Conservation (phyloP, 345 rosid genomes). For the Lepidium didymum region DNA sequence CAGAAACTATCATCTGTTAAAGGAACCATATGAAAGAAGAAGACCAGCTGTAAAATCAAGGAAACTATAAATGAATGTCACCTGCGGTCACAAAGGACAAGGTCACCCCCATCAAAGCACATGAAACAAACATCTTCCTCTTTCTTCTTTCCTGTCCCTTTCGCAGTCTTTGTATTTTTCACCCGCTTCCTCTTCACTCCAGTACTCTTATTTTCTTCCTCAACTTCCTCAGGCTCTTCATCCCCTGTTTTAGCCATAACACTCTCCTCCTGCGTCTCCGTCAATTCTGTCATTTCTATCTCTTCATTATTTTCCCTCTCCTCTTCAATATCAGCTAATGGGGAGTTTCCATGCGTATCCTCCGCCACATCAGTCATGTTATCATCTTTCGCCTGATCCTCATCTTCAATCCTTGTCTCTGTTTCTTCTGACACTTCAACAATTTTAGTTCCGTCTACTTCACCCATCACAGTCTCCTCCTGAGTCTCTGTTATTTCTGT, state of each 20-base stretch:
- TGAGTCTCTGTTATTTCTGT: conserved; percentile 9
- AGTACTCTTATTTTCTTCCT: conserved; percentile 38
- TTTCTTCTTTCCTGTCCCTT: conserved; percentile 49
- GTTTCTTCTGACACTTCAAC: conserved; percentile 20
- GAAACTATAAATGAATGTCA: conserved; percentile 22
- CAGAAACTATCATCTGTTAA: background rate
- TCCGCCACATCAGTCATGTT: conserved; percentile 23
- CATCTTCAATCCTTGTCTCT: conserved; percentile 19
- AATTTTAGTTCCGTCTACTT: background rate
- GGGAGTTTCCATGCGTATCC: conserved; percentile 27
- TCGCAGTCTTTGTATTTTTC: conserved; percentile 37
- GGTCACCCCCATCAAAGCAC: conserved; percentile 96
- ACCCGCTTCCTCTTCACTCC: conserved; percentile 78
- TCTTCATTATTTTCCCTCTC: conserved; percentile 29
- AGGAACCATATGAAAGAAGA: background rate
- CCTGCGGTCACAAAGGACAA: conserved; percentile 98
- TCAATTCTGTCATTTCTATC: conserved; percentile 7
- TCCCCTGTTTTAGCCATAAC: conserved; percentile 26
- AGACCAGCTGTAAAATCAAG: background rate
- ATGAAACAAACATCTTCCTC: conserved; percentile 99
- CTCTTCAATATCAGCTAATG: conserved; percentile 28
- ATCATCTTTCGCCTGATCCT: conserved; percentile 22
- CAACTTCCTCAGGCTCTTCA: conserved; percentile 42
- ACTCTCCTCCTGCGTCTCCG: conserved; percentile 26
- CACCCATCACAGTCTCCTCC: conserved; percentile 27